Evolutionary conservation across 208 protist species (phyloP).

Genomic region (Trypanosoma caninum): DNA sequence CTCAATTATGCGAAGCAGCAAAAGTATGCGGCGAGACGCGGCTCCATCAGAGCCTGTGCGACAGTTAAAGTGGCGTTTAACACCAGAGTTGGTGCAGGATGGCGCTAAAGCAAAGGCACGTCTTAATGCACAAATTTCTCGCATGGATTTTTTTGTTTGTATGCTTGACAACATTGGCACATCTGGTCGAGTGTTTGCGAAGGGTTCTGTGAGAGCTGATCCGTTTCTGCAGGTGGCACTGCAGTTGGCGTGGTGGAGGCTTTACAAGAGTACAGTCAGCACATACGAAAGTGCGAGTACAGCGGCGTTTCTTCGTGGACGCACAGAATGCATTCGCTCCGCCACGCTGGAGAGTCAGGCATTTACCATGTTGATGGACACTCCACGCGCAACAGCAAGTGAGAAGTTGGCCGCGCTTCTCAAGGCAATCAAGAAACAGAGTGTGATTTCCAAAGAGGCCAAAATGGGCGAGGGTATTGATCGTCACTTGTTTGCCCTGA

Average conservation of each 20-base stretch:
- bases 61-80: constrained; percentile 51
- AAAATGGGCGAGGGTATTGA: constrained; percentile 43
- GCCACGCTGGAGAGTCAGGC: constrained; percentile 44
- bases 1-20: constrained; percentile 33
- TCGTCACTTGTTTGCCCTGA: constrained; percentile 60
- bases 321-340: constrained; percentile 47
- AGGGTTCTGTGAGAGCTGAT: constrained; percentile 16
- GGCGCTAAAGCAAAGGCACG: constrained; percentile 26
- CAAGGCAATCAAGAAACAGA: constrained; percentile 36
- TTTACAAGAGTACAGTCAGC: constrained; percentile 56
- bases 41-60: constrained; percentile 28
- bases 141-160: constrained; percentile 44
- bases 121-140: constrained; percentile 32
- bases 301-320: constrained; percentile 64
- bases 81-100: constrained; percentile 32
- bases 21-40: constrained; percentile 13
- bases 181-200: constrained; percentile 1
- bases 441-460: constrained; percentile 23
- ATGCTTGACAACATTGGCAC: constrained; percentile 30
- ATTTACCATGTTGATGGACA: constrained; percentile 51
- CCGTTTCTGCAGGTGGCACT: constrained; percentile 55
- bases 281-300: constrained; percentile 51
- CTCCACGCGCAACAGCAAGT: constrained; percentile 2
- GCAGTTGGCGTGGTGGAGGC: constrained; percentile 76
- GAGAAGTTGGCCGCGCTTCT: constrained; percentile 30